phyloP scores from a whole-genome alignment of 2,329 filamentous ascomycete species.

The Metarhizium anisopliae region DNA sequence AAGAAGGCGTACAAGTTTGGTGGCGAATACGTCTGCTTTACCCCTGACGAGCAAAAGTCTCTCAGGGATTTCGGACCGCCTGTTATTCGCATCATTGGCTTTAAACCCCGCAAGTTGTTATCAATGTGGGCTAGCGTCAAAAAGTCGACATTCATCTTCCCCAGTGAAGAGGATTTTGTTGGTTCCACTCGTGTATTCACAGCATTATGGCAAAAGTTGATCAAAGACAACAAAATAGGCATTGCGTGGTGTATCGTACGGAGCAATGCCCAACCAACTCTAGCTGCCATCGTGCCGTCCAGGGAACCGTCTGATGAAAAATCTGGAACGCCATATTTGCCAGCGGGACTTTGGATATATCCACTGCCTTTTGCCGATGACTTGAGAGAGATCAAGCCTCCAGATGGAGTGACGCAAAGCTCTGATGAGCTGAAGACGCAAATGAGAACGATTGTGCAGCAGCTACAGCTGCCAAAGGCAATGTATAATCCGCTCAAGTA shows the following conservation, averaged over 20 bases:
- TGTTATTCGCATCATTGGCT: constrained; percentile 81
- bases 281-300: constrained; percentile 77
- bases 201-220: constrained; percentile 78
- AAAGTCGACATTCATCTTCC: constrained; percentile 88
- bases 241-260: constrained; percentile 86
- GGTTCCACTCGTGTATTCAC: constrained; percentile 91
- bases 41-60: constrained; percentile 69
- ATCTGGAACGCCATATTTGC: constrained; percentile 59
- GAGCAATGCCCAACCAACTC: constrained; percentile 65
- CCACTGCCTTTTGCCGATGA: constrained; percentile 87
- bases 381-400: constrained; percentile 63
- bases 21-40: constrained; percentile 80
- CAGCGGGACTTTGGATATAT: constrained; percentile 81
- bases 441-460: constrained; percentile 76
- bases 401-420: constrained; percentile 40
- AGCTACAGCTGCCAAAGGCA: constrained; percentile 79
- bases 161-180: constrained; percentile 80
- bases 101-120: constrained; percentile 70
- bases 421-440: constrained; percentile 67
- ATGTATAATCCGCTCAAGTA: constrained; percentile 80
- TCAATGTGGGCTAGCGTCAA: constrained; percentile 79
- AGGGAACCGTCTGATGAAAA: constrained; percentile 54
- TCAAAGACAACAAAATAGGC: constrained; percentile 70
- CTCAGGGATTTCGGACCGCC: constrained; percentile 76
- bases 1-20: constrained; percentile 95